phyloP scores from a whole-genome alignment of 768 basidiomycete genomes.

The Panellus pusillus region DNA sequence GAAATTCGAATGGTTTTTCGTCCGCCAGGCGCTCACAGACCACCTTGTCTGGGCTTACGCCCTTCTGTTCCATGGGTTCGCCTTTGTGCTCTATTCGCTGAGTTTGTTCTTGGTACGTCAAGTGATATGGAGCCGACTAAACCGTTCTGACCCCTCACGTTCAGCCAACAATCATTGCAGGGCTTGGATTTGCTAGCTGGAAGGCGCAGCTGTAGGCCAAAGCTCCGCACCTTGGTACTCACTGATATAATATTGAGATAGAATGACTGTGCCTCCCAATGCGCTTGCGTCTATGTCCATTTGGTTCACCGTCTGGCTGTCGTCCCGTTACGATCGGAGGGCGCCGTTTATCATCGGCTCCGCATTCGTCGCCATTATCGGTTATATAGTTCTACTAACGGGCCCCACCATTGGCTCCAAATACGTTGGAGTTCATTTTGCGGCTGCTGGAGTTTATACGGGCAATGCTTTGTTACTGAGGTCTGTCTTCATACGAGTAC shows the following conservation, averaged over 20 bases:
- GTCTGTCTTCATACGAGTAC: slow-evolving; percentile 24
- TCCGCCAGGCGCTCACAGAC: slow-evolving; percentile 55
- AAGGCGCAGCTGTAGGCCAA: slow-evolving; percentile 52
- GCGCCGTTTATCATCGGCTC: slow-evolving; percentile 55
- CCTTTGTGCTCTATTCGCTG: slow-evolving; percentile 58
- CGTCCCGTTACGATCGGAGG: slow-evolving; percentile 44
- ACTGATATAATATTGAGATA: slow-evolving; percentile 22
- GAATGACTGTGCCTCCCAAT: slow-evolving; percentile 63
- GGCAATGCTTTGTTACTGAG: slow-evolving; percentile 58
- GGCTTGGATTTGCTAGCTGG: slow-evolving; percentile 59
- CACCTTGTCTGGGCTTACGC: slow-evolving; percentile 63
- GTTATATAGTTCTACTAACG: slow-evolving; percentile 56
- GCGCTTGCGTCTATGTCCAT: slow-evolving; percentile 50
- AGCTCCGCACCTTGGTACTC: no score
- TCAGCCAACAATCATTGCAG: slow-evolving; percentile 60
- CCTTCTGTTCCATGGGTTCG: slow-evolving; percentile 59
- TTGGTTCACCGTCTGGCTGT: slow-evolving; percentile 50
- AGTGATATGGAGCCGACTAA: background rate
- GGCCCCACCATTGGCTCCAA: slow-evolving; percentile 52
- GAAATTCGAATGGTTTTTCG: slow-evolving; percentile 57
- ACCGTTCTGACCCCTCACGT: background rate
- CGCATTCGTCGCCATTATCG: slow-evolving; percentile 51
- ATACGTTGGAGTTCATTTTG: slow-evolving; percentile 58
- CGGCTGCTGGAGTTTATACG: slow-evolving; percentile 56
- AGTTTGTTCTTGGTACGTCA: slow-evolving; percentile 54